Conservation (phyloP, 257 asterid species). For the Thymus quinquecostatus region DNA sequence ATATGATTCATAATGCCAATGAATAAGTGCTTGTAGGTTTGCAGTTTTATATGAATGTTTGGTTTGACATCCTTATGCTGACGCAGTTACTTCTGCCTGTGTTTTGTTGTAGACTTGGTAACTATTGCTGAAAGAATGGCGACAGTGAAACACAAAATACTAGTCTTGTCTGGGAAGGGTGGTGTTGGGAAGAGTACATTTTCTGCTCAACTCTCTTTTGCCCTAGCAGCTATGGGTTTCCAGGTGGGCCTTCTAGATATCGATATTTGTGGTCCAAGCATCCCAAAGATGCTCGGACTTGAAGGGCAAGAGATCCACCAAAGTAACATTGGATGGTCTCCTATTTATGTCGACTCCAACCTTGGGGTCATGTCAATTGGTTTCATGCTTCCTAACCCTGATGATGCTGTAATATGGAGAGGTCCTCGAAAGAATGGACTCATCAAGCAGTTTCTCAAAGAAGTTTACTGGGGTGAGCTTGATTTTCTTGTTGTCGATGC, state of each 20-base stretch:
- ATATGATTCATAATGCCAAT: background rate
- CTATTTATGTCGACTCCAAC: slow-evolving; percentile 82
- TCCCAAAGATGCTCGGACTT: slow-evolving; percentile 85
- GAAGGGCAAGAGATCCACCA: slow-evolving; percentile 81
- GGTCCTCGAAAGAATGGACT: slow-evolving; percentile 87
- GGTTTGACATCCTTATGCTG: slow-evolving; percentile 16
- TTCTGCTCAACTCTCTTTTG: slow-evolving; percentile 84
- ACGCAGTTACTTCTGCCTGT: slow-evolving; percentile 6
- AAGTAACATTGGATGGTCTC: slow-evolving; percentile 90
- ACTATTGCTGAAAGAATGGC: slow-evolving; percentile 85
- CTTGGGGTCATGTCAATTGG: slow-evolving; percentile 66
- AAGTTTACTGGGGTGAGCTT: slow-evolving; percentile 88
- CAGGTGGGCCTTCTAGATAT: slow-evolving; percentile 91
- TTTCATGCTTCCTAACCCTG: slow-evolving; percentile 44
- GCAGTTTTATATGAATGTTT: slow-evolving; percentile 6
- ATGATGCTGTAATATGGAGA: slow-evolving; percentile 82
- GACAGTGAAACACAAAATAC: slow-evolving; percentile 90
- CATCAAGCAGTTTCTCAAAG: slow-evolving; percentile 80
- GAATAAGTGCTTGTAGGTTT: slow-evolving; percentile 9
- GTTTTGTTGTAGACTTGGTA: slow-evolving; percentile 59
- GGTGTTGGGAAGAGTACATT: slow-evolving; percentile 98
- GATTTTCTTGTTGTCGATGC: slow-evolving; percentile 93
- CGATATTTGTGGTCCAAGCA: slow-evolving; percentile 94
- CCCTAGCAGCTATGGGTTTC: slow-evolving; percentile 80
- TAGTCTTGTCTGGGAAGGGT: slow-evolving; percentile 88